Evolutionary conservation across 805 yeast genomes (phyloP), one percentile per base, ranked within the genome.

Genomic region (Spathaspora arborariae): DNA sequence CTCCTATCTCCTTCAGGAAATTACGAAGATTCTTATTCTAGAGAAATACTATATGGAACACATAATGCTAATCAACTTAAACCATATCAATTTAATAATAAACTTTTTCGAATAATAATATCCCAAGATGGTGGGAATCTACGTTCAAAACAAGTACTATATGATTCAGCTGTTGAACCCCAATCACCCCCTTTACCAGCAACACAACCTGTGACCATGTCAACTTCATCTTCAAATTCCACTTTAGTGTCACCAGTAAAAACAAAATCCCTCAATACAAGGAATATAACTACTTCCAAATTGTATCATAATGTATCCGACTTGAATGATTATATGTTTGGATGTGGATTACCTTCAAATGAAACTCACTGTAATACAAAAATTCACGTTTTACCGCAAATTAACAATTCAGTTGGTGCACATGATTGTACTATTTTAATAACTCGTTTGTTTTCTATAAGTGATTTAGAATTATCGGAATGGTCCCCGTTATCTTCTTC

Each of bases 261-360:
- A 37, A 37, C 39, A 19, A 37, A 37, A 37, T 11, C 42, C 20
- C 21, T 37, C 19, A 20, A 37, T n/a, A 20, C 40, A 41, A 45
- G 48, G 42, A 51, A 50, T 52, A 49, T 55, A 10, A 53, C 67
- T 36, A 59, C 65, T 33, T 57, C 70, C 13, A 60, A 63, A 42
- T 35, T 62, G 2, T 64, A 68, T 45, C 81, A 78, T 50, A 66
- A 73, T 15, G 51, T 65, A 19, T 63, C 61, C 46, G 82, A 79
- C 48, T 53, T 79, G 18, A 70, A 76, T 21, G 75, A 75, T 46
- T 76, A 70, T 52, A 76, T 79, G 78, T 79, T 79, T 59, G 84
- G 84, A 10, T 74, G 78, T 44, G 83, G 84, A 0, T 62, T 79
- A 26, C 78, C 80, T 7, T 62, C 76, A 6, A 75, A 68, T 47